phyloP scores from a whole-genome alignment of 176 grass and related monocot genomes.

The Oryza australiensis region DNA sequence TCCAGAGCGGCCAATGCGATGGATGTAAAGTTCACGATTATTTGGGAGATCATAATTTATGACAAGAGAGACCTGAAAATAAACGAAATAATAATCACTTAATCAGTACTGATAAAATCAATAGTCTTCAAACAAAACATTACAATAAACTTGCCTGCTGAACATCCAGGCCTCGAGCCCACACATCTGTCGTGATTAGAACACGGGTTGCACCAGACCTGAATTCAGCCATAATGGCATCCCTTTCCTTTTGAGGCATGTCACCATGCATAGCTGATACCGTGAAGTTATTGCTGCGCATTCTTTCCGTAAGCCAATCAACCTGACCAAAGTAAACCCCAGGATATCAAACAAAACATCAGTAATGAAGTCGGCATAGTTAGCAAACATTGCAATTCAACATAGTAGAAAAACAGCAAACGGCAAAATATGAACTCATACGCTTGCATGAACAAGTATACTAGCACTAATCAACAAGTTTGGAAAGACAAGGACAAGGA shows the following conservation, averaged over 20 bases:
- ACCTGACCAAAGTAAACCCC: slow-evolving; percentile 52
- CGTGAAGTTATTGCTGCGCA: slow-evolving; percentile 95
- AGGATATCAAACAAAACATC: slow-evolving; percentile 18
- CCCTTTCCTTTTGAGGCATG: slow-evolving; percentile 95
- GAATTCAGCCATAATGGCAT: slow-evolving; percentile 91
- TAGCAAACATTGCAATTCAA: background rate
- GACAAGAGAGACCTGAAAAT: slow-evolving; percentile 89
- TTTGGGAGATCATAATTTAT: slow-evolving; percentile 98
- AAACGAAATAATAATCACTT: background rate
- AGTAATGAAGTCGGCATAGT: background rate
- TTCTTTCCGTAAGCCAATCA: slow-evolving; percentile 93
- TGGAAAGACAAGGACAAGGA: background rate
- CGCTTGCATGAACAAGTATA: background rate
- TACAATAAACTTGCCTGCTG: slow-evolving; percentile 63
- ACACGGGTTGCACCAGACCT: slow-evolving; percentile 74
- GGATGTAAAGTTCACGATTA: slow-evolving; percentile 98
- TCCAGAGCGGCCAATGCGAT: slow-evolving; percentile 76
- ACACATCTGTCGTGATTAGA: slow-evolving; percentile 91
- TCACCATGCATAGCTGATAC: slow-evolving; percentile 95
- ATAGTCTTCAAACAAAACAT: slow-evolving; percentile 1
- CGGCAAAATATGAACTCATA: background rate
- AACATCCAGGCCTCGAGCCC: slow-evolving; percentile 89
- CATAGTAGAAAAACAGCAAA: background rate
- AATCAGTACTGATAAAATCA: background rate
- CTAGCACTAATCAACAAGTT: background rate